A percentile compares a stretch with the other conserved stretches of the same genome.
phyloP scores from a whole-genome alignment of 2,329 filamentous ascomycete species.

The Ceratocystis smalleyi region DNA sequence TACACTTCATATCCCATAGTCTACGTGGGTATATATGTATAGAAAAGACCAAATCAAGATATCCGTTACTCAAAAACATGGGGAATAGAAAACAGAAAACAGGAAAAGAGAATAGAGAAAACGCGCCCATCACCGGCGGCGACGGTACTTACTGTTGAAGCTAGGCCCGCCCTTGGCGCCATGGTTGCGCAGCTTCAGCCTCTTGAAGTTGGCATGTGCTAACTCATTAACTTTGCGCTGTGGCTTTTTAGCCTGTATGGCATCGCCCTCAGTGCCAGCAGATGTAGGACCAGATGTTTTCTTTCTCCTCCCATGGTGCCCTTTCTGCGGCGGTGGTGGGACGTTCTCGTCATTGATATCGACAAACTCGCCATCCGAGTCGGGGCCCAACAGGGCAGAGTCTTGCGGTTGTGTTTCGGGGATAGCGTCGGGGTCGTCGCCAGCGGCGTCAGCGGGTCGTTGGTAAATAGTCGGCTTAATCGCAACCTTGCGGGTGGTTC shows the following conservation, averaged over 20 bases:
- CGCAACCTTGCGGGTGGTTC: conserved; percentile 54
- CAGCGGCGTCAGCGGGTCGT: conserved; percentile 28
- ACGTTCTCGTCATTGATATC: conserved; percentile 17
- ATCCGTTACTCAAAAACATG: not conserved
- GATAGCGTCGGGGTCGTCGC: conserved; percentile 27
- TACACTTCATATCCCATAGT: not conserved
- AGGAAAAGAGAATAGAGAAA: not conserved
- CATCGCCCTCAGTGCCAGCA: conserved; percentile 20
- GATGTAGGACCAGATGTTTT: conserved; percentile 8
- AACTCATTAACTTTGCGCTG: conserved; percentile 47
- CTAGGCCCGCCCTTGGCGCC: conserved; percentile 47
- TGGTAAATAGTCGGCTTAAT: conserved; percentile 40
- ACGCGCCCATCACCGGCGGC: conserved; percentile 26
- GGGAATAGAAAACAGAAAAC: not conserved
- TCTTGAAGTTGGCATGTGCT: conserved; percentile 51
- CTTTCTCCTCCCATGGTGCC: conserved; percentile 12
- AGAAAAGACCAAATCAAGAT: not conserved
- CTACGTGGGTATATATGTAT: not conserved
- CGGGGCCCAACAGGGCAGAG: not conserved
- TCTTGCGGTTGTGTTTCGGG: conserved; percentile 26
- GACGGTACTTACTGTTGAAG: conserved; percentile 42
- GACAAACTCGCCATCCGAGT: conserved; percentile 24
- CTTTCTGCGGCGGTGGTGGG: not conserved
- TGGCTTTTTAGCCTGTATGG: conserved; percentile 28
- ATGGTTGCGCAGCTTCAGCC: conserved; percentile 46